A percentile compares a stretch with the other conserved stretches of the same genome.
phyloP scores from a whole-genome alignment of 2,329 filamentous ascomycete species.

The Colletotrichum limetticola region DNA sequence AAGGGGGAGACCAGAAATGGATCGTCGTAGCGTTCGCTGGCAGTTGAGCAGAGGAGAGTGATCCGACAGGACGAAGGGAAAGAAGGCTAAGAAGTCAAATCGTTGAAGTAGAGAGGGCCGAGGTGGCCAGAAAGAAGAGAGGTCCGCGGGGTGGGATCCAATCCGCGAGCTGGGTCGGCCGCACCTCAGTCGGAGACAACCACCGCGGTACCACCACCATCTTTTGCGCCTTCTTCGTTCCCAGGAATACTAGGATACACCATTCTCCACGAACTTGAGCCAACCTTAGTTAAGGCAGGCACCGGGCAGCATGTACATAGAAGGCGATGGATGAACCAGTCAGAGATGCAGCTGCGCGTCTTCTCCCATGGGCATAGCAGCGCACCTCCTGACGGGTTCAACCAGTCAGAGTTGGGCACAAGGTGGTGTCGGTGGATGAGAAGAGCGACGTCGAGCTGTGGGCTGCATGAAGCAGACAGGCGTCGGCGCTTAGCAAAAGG shows the following conservation, averaged over 20 bases:
- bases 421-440: slow-evolving; percentile 42
- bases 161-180: not conserved
- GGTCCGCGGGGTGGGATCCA: slow-evolving; percentile 6
- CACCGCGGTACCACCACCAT: not conserved
- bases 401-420: slow-evolving; percentile 46
- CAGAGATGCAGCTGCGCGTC: slow-evolving; percentile 51
- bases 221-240: not conserved
- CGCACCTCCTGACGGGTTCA: slow-evolving; percentile 31
- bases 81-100: not conserved
- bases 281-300: slow-evolving; percentile 13
- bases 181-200: not conserved
- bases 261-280: slow-evolving; percentile 5
- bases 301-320: slow-evolving; percentile 16
- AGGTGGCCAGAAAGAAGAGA: not conserved
- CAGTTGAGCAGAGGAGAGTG: slow-evolving; percentile 9
- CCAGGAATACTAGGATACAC: not conserved
- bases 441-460: slow-evolving; percentile 42
- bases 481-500: slow-evolving; percentile 66
- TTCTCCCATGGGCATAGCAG: slow-evolving; percentile 39
- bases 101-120: not conserved
- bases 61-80: slow-evolving; percentile 16
- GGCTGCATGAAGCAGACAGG: slow-evolving; percentile 63
- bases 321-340: slow-evolving; percentile 37
- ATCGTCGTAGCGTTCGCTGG: slow-evolving; percentile 19
- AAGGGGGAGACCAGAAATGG: not conserved